Evolutionary conservation across 495 filamentous ascomycete genomes (phyloP).

Genomic region (Podospora pseudoanserina): DNA sequence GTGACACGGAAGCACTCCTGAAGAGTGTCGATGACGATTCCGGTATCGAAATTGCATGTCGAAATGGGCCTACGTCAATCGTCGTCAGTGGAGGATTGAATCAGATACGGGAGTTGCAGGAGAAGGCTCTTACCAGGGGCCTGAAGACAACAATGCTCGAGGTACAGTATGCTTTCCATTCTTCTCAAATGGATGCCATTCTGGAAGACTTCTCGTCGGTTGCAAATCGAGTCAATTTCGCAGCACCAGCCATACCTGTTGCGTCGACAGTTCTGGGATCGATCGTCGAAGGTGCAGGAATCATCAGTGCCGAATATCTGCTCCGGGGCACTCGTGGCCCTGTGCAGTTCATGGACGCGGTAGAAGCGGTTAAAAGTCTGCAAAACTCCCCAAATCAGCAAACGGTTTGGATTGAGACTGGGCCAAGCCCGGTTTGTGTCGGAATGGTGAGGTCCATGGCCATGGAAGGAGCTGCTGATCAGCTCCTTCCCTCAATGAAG

Average conservation of each 20-base stretch:
- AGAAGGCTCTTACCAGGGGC: slow-evolving; percentile 50
- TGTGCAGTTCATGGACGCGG: slow-evolving; percentile 41
- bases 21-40: slow-evolving; percentile 32
- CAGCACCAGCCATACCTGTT: slow-evolving; percentile 57
- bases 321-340: slow-evolving; percentile 50
- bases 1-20: slow-evolving; percentile 24
- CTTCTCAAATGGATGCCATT: slow-evolving; percentile 72
- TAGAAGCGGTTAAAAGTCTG: slow-evolving; percentile 27
- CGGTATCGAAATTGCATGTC: slow-evolving; percentile 49
- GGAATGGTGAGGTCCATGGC: slow-evolving; percentile 62
- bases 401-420: slow-evolving; percentile 58
- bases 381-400: slow-evolving; percentile 23
- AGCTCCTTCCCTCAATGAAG: slow-evolving; percentile 48
- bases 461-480: slow-evolving; percentile 39
- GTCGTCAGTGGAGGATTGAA: slow-evolving; percentile 52
- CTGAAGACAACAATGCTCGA: slow-evolving; percentile 62
- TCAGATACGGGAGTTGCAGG: slow-evolving; percentile 53
- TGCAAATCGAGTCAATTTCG: slow-evolving; percentile 54
- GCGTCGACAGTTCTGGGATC: slow-evolving; percentile 65
- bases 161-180: slow-evolving; percentile 76
- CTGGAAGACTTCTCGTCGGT: slow-evolving; percentile 56
- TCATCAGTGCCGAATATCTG: slow-evolving; percentile 59
- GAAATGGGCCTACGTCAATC: slow-evolving; percentile 55
- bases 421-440: slow-evolving; percentile 61
- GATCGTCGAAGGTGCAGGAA: slow-evolving; percentile 49